Conservation (phyloP, 2,329 filamentous ascomycete species). For the Hymenoscyphus fraxineus region DNA sequence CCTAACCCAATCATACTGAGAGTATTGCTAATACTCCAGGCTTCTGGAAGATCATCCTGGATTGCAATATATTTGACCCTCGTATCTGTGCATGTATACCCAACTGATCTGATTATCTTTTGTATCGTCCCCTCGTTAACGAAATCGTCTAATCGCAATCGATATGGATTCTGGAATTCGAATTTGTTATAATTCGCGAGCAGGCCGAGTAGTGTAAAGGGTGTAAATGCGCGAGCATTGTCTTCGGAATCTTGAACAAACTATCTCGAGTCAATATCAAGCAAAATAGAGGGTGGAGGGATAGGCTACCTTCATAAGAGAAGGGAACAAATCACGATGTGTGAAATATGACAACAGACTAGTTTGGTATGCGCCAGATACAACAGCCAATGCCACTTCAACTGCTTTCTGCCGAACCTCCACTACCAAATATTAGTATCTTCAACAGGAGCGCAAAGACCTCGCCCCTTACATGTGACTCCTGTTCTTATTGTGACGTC, state of each 20-base stretch:
- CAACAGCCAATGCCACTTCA: conserved; percentile 74
- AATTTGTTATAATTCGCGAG: conserved; percentile 99
- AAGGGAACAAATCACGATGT: conserved; percentile 88
- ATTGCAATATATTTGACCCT: conserved; percentile 77
- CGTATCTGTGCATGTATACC: conserved; percentile 63
- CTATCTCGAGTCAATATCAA: conserved; percentile 40
- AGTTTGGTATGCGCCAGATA: conserved; percentile 93
- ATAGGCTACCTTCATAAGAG: conserved; percentile 77
- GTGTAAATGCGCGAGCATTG: conserved; percentile 60
- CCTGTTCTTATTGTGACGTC: conserved; percentile 81
- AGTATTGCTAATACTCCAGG: conserved; percentile 79
- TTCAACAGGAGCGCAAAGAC: not conserved
- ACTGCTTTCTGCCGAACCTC: conserved; percentile 76
- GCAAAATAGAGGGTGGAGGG: not conserved
- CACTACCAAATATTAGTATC: conserved; percentile 47
- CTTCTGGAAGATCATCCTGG: conserved; percentile 85
- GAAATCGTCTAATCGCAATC: conserved; percentile 87
- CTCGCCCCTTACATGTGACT: conserved; percentile 54
- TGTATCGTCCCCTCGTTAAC: conserved; percentile 86
- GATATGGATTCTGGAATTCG: conserved; percentile 95
- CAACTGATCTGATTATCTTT: conserved; percentile 74
- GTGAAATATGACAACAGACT: conserved; percentile 93
- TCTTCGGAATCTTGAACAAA: conserved; percentile 77
- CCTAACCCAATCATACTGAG: conserved; percentile 82
- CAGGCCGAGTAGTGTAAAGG: conserved; percentile 79